Base-by-base conservation (phyloP, 2,329 filamentous ascomycete genomes). In the Davidsoniella virescens region DNA sequence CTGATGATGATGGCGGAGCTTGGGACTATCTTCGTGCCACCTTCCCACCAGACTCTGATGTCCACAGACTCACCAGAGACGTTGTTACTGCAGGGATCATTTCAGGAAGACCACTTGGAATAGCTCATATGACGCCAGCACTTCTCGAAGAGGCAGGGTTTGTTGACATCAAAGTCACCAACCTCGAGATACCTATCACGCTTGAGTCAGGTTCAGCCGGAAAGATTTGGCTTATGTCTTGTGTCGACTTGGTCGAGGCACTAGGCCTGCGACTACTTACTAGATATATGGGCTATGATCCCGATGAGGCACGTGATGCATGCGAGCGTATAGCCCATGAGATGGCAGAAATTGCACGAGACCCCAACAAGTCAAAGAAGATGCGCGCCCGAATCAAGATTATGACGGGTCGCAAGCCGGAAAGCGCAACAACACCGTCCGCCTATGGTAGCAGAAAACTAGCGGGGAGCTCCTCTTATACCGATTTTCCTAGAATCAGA, bases 151-250 rank as follows among this genome's bases (percentile, higher is more conserved):
- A 70, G 10, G 65, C 67, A 7, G 73, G 73, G 3, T 76, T 76
- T 50, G 68, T 70, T 26, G 71, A 75, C 44, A 66, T 75, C 12
- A 62, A 66, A 49, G 60, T 69, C 26, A 67, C 63, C 2, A 67
- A 72, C 50, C 68, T 71, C 54, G 63, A 65, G 12, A 67, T 76
- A 33, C 71, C 70, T 4, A 64, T 76, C 26, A 65, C 64, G 6
- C 54, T 68, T 38, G 67, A 69, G 47, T 67, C 69, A 38, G 61
- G 61, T 46, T 66, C 65, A 6, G 68, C 69, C 2, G 71, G 72
- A 39, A 73, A 72, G 54, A 67, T 75, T 45, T 76, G 71, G 71
- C 63, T 76, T 29, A 67, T 75, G 20, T 65, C 67, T 2, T 66
- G 70, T 52, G 61, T 76, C 29, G 71, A 75, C 50, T 67, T 67